Percentiles rank a stretch among this genome's conserved stretches.
These are phyloP conservation scores for Hemisphaericaspora xylofermentans DNA, from an alignment of 1,139 yeast genomes.

Conservation along the genomic window DNA sequence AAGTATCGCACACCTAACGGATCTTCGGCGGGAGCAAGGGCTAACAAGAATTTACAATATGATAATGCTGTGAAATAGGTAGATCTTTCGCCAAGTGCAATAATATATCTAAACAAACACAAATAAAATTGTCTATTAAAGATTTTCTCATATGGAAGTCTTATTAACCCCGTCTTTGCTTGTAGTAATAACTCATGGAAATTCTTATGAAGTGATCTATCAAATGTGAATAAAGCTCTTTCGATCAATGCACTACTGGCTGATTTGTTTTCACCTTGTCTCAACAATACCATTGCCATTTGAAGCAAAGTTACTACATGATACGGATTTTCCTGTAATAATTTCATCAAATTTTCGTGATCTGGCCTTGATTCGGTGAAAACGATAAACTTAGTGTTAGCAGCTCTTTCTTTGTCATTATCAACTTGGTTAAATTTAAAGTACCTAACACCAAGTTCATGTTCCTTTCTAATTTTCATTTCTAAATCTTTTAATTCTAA, in stretches of 20 bases:
- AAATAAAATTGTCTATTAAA: constrained; percentile 77
- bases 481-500: constrained; percentile 27
- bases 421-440: constrained; percentile 50
- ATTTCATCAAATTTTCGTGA: constrained; percentile 61
- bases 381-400: constrained; percentile 62
- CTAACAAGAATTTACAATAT: constrained; percentile 67
- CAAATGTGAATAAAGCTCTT: constrained; percentile 75
- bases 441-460: constrained; percentile 51
- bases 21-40: constrained; percentile 76
- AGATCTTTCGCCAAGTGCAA: constrained; percentile 72
- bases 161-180: constrained; percentile 57
- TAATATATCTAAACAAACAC: constrained; percentile 69
- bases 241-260: constrained; percentile 72
- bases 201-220: constrained; percentile 48
- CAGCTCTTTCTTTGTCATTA: constrained; percentile 41
- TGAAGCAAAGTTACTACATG: constrained; percentile 79
- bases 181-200: constrained; percentile 47
- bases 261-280: constrained; percentile 74
- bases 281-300: constrained; percentile 68
- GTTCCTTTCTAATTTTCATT: constrained; percentile 44
- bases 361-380: constrained; percentile 70
- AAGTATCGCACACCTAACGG: constrained; percentile 83
- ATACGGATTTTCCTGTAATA: constrained; percentile 64
- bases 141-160: constrained; percentile 75
- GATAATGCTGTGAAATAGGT: constrained; percentile 75